These are phyloP conservation scores for Podospora fimiseda DNA, from an alignment of 495 filamentous ascomycete species.

Conservation along the genomic window DNA sequence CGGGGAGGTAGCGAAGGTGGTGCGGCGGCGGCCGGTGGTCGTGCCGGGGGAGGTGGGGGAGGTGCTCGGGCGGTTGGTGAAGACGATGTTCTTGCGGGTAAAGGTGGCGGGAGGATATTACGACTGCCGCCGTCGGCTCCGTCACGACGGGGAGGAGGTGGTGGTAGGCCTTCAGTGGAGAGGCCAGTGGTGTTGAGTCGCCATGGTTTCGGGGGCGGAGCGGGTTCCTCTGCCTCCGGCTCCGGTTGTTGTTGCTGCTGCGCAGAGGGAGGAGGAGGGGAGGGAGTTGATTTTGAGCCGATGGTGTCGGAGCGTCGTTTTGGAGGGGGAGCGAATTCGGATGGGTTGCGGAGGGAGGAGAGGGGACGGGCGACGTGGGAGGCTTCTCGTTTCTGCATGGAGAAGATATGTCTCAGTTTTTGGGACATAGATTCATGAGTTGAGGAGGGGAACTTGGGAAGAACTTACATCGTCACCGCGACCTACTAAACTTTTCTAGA, in stretches of 20 bases:
- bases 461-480: slow-evolving; percentile 28
- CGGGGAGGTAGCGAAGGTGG: slow-evolving; percentile 72
- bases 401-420: background rate
- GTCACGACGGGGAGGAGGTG: slow-evolving; percentile 58
- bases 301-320: slow-evolving; percentile 35
- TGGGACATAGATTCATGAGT: background rate
- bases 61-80: slow-evolving; percentile 6
- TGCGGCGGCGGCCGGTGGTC: background rate
- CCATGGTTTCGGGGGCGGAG: slow-evolving; percentile 60
- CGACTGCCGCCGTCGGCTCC: slow-evolving; percentile 35
- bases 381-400: slow-evolving; percentile 23
- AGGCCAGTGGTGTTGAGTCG: slow-evolving; percentile 64
- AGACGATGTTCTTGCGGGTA: slow-evolving; percentile 13
- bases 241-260: slow-evolving; percentile 30
- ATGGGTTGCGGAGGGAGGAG: slow-evolving; percentile 73
- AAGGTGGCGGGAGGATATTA: slow-evolving; percentile 4
- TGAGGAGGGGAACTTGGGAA: too few species aligned
- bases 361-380: slow-evolving; percentile 59
- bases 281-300: slow-evolving; percentile 8
- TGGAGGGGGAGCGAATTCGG: slow-evolving; percentile 79
- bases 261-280: slow-evolving; percentile 12
- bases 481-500: slow-evolving; percentile 38
- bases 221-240: slow-evolving; percentile 34
- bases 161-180: slow-evolving; percentile 60
- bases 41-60: background rate